Conservation (phyloP, 2,329 filamentous ascomycete genomes). For the Diaporthe ilicicola region DNA sequence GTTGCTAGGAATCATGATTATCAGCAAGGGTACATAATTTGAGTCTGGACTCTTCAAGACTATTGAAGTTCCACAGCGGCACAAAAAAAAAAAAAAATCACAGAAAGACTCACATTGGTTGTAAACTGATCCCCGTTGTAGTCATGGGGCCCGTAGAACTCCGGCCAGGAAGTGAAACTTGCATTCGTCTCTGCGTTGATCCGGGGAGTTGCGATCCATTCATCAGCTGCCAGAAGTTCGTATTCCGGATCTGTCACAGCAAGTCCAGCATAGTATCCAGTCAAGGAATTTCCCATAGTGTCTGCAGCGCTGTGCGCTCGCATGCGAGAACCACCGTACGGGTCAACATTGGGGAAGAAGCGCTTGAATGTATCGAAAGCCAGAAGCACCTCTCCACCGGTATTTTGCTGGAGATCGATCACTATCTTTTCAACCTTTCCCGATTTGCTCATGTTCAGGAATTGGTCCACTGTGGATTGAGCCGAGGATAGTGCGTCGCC, state of each 20-base stretch:
- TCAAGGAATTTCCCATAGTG: slow-evolving; percentile 1
- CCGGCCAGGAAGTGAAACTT: slow-evolving; percentile 7
- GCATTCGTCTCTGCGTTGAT: not conserved
- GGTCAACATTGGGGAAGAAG: not conserved
- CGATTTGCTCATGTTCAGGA: not conserved
- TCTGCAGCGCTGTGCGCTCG: not conserved
- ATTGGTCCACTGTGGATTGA: not conserved
- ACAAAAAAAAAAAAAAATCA: rapidly evolving
- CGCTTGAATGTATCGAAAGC: slow-evolving; percentile 1
- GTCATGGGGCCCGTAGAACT: not conserved
- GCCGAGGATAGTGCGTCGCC: slow-evolving; percentile 31
- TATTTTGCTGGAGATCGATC: slow-evolving; percentile 15
- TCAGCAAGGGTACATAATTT: not conserved
- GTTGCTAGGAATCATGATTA: not conserved
- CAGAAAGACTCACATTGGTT: not conserved
- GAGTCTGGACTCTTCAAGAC: too few species aligned
- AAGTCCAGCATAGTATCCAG: not conserved
- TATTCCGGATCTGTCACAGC: not conserved
- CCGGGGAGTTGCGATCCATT: not conserved
- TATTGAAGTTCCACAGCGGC: too few species aligned
- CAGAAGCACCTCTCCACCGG: not conserved
- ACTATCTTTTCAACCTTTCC: not conserved
- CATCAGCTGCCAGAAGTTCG: not conserved
- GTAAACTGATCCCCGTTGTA: not conserved
- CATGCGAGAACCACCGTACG: not conserved